Conservation (phyloP, 164 flowering plant genomes). For the Magnolia officinalis region DNA sequence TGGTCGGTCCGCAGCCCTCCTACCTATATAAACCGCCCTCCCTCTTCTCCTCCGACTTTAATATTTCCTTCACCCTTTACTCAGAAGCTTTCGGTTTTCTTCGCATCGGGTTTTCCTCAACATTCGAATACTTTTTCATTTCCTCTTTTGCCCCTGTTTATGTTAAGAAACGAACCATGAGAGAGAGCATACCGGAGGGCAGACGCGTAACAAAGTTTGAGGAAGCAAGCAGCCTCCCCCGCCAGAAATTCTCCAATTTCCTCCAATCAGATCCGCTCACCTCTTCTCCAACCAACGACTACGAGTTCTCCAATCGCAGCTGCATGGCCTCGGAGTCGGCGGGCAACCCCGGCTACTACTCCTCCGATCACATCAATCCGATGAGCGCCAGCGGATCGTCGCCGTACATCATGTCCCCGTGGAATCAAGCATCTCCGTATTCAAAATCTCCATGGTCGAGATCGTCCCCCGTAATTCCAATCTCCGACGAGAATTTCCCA, state of each 20-base stretch:
- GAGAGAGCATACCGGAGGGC: background rate
- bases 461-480: conserved; percentile 13
- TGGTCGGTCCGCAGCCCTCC: background rate
- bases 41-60: background rate
- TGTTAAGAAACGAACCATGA: background rate
- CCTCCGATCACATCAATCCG: conserved; percentile 5
- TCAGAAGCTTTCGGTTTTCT: conserved; percentile 3
- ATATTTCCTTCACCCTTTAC: background rate
- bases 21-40: background rate
- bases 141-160: background rate
- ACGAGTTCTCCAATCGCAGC: conserved; percentile 16
- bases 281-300: conserved; percentile 6
- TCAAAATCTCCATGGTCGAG: conserved; percentile 42
- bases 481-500: conserved; percentile 16
- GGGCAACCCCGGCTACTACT: background rate
- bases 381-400: conserved; percentile 34
- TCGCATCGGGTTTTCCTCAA: background rate
- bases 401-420: conserved; percentile 44
- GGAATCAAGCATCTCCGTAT: conserved; percentile 38
- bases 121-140: background rate
- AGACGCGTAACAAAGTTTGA: background rate
- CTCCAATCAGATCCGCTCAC: conserved; percentile 26
- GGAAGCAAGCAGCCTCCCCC: background rate
- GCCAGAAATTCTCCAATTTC: conserved; percentile 13
- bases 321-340: conserved; percentile 14